phyloP scores from a whole-genome alignment of 78 protist species.

The Dictyostelium firmibasis region DNA sequence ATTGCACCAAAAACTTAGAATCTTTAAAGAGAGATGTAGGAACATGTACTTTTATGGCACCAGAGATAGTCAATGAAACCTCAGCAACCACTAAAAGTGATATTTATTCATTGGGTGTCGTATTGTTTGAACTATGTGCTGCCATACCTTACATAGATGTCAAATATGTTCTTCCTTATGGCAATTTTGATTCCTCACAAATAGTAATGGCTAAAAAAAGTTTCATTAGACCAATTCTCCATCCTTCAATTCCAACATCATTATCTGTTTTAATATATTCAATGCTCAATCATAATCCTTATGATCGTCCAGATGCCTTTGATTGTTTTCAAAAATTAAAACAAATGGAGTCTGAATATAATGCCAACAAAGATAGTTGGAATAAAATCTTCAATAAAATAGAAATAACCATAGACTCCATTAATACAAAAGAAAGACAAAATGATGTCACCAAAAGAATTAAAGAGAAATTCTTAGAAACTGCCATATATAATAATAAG shows the following conservation, averaged over 20 bases:
- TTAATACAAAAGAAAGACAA: background rate
- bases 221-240: background rate
- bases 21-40: background rate
- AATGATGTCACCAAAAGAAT: background rate
- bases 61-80: too few relatives aligned
- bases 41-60: background rate
- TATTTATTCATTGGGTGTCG: background rate
- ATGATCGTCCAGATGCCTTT: background rate
- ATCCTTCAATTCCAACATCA: background rate
- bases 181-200: background rate
- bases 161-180: background rate
- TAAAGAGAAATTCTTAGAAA: background rate
- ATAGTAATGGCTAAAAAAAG: background rate
- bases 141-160: background rate
- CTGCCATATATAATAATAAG: too few relatives aligned
- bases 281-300: background rate
- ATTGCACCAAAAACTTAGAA: background rate
- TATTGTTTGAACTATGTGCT: background rate
- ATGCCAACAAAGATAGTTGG: background rate
- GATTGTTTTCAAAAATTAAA: background rate
- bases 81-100: background rate
- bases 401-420: background rate
- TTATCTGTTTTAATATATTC: background rate
- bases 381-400: background rate
- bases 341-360: background rate